Evolutionary conservation across 2,329 filamentous ascomycete genomes (phyloP).

Genomic region (Alternaria conjuncta): DNA sequence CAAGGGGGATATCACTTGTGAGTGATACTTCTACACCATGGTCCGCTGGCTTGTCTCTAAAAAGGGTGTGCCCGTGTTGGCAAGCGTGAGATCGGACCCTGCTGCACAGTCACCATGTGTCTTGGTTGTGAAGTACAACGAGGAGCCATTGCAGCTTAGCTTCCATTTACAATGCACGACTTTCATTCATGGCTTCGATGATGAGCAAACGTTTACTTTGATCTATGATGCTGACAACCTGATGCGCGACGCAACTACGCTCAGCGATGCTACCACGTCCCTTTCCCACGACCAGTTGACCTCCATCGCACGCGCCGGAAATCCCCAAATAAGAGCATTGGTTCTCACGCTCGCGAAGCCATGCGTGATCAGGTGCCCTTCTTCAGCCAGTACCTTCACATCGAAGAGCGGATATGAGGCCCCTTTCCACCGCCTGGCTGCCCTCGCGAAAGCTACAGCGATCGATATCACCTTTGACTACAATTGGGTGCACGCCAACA

Average conservation of each 20-base stretch:
- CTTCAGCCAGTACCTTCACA: background rate
- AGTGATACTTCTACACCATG: conserved; percentile 11
- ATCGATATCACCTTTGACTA: conserved; percentile 21
- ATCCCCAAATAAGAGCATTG: conserved; percentile 17
- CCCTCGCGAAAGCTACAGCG: conserved; percentile 19
- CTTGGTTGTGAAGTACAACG: conserved; percentile 17
- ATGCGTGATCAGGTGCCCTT: conserved; percentile 18
- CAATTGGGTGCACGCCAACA: conserved; percentile 22
- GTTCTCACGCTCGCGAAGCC: conserved; percentile 1
- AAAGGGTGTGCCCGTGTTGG: conserved; percentile 16
- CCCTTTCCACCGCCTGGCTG: conserved; percentile 8
- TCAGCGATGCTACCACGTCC: background rate
- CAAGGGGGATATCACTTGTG: conserved; percentile 12
- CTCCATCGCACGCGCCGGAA: conserved; percentile 15
- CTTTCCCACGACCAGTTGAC: conserved; percentile 9
- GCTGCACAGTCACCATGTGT: conserved; percentile 12
- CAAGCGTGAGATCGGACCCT: conserved; percentile 10
- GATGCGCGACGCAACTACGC: conserved; percentile 11
- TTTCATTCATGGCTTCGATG: conserved; percentile 10
- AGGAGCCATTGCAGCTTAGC: conserved; percentile 14
- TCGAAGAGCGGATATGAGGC: conserved; percentile 9
- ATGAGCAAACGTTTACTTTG: conserved; percentile 19
- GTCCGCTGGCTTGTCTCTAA: conserved; percentile 10
- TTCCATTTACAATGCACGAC: conserved; percentile 14
- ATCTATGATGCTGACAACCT: conserved; percentile 27